These are phyloP conservation scores for Colletotrichum sp. DNA, from an alignment of 2,329 filamentous ascomycete genomes.

Conservation along the genomic window DNA sequence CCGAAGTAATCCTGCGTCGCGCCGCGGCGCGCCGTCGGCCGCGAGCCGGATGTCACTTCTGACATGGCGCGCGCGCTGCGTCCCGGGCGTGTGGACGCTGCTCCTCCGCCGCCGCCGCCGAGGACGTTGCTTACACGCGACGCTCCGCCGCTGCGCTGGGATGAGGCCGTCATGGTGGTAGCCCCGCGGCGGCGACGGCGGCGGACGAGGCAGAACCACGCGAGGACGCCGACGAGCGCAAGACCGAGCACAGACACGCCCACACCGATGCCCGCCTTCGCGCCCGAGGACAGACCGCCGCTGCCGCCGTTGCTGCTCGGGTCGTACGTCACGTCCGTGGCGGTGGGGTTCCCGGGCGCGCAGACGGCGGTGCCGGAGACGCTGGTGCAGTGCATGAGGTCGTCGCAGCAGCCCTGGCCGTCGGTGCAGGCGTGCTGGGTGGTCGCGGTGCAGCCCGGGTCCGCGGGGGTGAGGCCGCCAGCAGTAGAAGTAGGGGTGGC, in stretches of 20 bases:
- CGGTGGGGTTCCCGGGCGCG: slow-evolving; percentile 36
- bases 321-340: slow-evolving; percentile 32
- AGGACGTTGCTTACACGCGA: background rate
- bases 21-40: slow-evolving; percentile 30
- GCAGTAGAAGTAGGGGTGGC: slow-evolving; percentile 23
- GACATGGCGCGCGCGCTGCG: slow-evolving; percentile 29
- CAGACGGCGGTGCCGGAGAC: slow-evolving; percentile 41
- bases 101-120: slow-evolving; percentile 5
- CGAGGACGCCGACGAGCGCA: slow-evolving; percentile 43
- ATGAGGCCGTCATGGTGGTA: slow-evolving; percentile 3
- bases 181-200: slow-evolving; percentile 32
- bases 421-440: slow-evolving; percentile 48
- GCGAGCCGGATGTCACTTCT: slow-evolving; percentile 31
- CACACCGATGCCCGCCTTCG: slow-evolving; percentile 61
- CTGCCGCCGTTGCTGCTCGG: slow-evolving; percentile 19
- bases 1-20: slow-evolving; percentile 48
- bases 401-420: slow-evolving; percentile 51
- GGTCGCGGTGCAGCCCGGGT: slow-evolving; percentile 45
- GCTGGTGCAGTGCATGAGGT: slow-evolving; percentile 45
- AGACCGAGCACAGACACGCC: slow-evolving; percentile 51
- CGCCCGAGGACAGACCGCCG: slow-evolving; percentile 47
- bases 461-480: slow-evolving; percentile 36
- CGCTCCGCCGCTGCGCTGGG: slow-evolving; percentile 1
- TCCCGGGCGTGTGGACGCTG: slow-evolving; percentile 9
- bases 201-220: slow-evolving; percentile 52